Base-by-base conservation (phyloP, 148 eudicot species). In the Camellia japonica region DNA sequence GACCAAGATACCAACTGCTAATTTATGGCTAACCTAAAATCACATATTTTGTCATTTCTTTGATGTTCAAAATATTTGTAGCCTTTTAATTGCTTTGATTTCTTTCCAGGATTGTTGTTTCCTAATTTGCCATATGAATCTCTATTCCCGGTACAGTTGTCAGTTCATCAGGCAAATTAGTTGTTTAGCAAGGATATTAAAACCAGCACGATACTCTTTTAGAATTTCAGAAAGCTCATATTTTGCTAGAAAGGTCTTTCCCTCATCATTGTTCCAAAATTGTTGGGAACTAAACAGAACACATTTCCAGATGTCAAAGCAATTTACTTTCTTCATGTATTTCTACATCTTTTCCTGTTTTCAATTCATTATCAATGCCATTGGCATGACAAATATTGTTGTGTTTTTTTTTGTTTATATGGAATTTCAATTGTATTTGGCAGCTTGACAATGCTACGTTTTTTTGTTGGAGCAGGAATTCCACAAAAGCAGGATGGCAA, bases 401-500 rank as follows among this genome's bases (percentile, higher is more conserved):
- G 59, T 23, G 5, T 55, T 54, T 6, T 63, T 54, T 20, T 30
- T 16, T 67, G 38, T 52, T 30, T 52, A 10, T 15, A 9, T 41
- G 13, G 43, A 49, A 49, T 23, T 49, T 66, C 38, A 7, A 52
- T 14, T 47, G 6, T 13, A n/a, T 67, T 79, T 30, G 41, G 66
- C 19, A 70, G 51, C 75, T 9, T 44, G 70, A 70, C 47, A 16
- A 43, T 61, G 49, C 30, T 67, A 51, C 38, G 38, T 68, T 18
- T 63, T 77, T 6, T 79, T 51, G 11, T 78, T 77, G 87, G 75
- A 54, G 80, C 91, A 96, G 98, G 99, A 96, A 85, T 93, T 96
- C 75, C 92, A 93, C 83, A 96, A 96, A 86, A 96, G 82, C 82
- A 88, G 98, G 87, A 89, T 96, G 88, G 89, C 95, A 62, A 86